Evolutionary conservation across 164 flowering plant species (phyloP).

Genomic region (Chloranthus sessilifolius): DNA sequence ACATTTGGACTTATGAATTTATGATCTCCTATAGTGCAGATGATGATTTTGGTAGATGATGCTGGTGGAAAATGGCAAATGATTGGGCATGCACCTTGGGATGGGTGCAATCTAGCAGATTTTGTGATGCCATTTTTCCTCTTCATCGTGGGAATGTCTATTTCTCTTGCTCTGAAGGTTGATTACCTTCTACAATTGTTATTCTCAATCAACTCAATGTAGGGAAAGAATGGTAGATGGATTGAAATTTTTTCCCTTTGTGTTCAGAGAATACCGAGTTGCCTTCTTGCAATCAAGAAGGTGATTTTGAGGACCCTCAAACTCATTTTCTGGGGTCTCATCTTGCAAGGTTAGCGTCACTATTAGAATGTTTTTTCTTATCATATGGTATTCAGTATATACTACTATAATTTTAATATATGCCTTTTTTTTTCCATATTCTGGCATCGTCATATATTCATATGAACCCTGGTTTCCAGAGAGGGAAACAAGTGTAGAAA

Average conservation of each 20-base stretch:
- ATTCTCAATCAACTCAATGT: not conserved
- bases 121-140: conserved; percentile 95
- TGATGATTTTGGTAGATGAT: conserved; percentile 94
- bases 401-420: too few relatives aligned
- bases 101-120: conserved; percentile 89
- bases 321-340: conserved; percentile 79
- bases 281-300: conserved; percentile 35
- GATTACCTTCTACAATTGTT: not conserved
- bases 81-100: conserved; percentile 94
- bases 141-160: conserved; percentile 86
- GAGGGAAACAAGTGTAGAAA: too few relatives aligned
- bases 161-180: conserved; percentile 87
- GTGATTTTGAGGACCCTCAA: conserved; percentile 61
- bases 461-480: too few relatives aligned
- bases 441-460: too few relatives aligned
- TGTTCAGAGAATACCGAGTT: conserved; percentile 47
- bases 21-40: conserved; percentile 27
- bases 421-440: too few relatives aligned
- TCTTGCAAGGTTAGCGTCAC: conserved; percentile 65
- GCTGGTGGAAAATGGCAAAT: conserved; percentile 84
- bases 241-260: conserved; percentile 6
- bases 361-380: not conserved
- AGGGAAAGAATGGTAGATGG: not conserved
- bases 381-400: too few relatives aligned
- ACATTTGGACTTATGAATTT: not conserved